A percentile compares a stretch with the other conserved stretches of the same genome.
phyloP scores from a whole-genome alignment of 2,329 filamentous ascomycete genomes.

The Diaporthe sp. region DNA sequence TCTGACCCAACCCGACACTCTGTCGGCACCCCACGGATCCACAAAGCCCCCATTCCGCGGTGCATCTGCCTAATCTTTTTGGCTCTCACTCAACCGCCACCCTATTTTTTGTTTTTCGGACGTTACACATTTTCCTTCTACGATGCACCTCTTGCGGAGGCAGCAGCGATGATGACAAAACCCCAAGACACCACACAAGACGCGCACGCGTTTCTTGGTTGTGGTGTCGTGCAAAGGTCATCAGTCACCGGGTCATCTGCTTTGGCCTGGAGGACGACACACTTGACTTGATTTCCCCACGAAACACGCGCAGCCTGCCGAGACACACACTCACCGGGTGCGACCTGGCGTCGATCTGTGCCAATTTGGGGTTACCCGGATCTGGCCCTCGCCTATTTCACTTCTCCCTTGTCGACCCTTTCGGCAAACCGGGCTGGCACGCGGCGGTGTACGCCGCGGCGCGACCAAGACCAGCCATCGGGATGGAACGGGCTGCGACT shows the following conservation, averaged over 20 bases:
- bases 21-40: constrained; percentile 18
- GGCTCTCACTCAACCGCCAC: background rate
- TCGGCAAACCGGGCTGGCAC: constrained; percentile 13
- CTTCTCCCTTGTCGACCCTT: constrained; percentile 1
- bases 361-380: constrained; percentile 3
- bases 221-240: constrained; percentile 21
- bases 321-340: constrained; percentile 34
- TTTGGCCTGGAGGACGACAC: constrained; percentile 6
- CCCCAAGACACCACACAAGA: background rate
- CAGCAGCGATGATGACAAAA: constrained; percentile 3
- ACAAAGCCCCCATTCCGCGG: constrained; percentile 21
- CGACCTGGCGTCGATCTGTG: constrained; percentile 32
- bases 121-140: background rate
- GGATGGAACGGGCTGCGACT: constrained; percentile 23
- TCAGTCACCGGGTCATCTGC: background rate
- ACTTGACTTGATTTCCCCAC: background rate
- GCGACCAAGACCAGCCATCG: constrained; percentile 29
- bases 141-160: constrained; percentile 9
- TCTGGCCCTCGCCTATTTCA: constrained; percentile 25
- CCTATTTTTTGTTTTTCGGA: background rate
- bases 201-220: background rate
- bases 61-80: constrained; percentile 23
- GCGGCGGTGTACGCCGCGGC: constrained; percentile 25
- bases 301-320: constrained; percentile 33
- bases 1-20: constrained; percentile 25